phyloP scores from a whole-genome alignment of 208 protist species.

The Trypanosoma boissoni region DNA sequence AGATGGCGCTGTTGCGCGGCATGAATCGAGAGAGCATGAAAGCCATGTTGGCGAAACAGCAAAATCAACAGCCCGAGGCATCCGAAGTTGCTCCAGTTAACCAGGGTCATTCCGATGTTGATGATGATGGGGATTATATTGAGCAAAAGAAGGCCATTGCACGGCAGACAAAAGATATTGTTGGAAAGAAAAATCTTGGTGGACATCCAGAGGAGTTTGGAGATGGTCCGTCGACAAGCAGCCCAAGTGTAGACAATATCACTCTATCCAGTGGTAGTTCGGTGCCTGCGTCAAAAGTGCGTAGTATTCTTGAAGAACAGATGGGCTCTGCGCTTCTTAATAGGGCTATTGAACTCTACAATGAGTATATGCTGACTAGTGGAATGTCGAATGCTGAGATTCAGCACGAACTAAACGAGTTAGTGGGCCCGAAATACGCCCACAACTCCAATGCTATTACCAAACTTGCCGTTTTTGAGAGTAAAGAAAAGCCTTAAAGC shows the following conservation, averaged over 20 bases:
- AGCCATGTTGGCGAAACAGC: constrained; percentile 73
- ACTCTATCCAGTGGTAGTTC: constrained; percentile 54
- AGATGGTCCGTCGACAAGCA: constrained; percentile 51
- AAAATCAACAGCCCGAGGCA: constrained; percentile 7
- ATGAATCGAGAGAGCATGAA: constrained; percentile 85
- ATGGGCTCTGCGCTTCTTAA: constrained; percentile 67
- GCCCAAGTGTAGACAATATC: constrained; percentile 67
- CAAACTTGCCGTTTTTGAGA: constrained; percentile 77
- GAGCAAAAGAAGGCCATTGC: constrained; percentile 82
- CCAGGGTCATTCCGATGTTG: constrained; percentile 54
- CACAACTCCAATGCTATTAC: constrained; percentile 85
- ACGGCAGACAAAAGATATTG: constrained; percentile 69
- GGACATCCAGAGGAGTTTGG: constrained; percentile 86
- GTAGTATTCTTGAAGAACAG: constrained; percentile 55
- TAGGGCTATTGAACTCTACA: constrained; percentile 71
- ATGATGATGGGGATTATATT: constrained; percentile 82
- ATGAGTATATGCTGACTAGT: constrained; percentile 45
- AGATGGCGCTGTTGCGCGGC: constrained; percentile 87
- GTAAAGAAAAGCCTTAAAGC: constrained; percentile 52
- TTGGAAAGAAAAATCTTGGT: constrained; percentile 68
- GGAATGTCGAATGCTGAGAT: constrained; percentile 65
- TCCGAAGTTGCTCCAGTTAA: constrained; percentile 12
- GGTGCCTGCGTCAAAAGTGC: constrained; percentile 56
- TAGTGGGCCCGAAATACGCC: constrained; percentile 58
- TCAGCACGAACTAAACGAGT: constrained; percentile 60